These are phyloP conservation scores for Lumnitzera racemosa DNA, from an alignment of 345 rosid species.

Conservation along the genomic window DNA sequence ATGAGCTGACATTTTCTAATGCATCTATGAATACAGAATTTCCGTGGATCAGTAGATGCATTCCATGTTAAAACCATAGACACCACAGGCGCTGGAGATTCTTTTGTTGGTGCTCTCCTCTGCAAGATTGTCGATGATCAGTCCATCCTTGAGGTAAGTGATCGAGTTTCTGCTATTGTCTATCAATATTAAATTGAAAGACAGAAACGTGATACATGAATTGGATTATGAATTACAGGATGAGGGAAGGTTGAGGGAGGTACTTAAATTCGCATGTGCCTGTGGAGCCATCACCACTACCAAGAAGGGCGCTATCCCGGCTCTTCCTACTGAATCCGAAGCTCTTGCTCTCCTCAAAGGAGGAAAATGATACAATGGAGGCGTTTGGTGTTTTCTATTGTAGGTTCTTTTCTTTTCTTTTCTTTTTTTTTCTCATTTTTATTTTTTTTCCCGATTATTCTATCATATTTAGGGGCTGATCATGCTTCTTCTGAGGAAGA, in stretches of 20 bases:
- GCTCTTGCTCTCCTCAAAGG: constrained; percentile 41
- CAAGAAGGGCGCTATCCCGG: constrained; percentile 97
- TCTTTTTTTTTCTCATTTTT: not conserved
- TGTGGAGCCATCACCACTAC: constrained; percentile 98
- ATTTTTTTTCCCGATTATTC: not conserved
- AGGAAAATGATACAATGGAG: constrained; percentile 1
- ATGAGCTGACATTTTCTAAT: not conserved
- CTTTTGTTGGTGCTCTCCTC: constrained; percentile 84
- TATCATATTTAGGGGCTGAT: not conserved
- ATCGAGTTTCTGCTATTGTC: not conserved
- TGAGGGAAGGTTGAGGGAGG: constrained; percentile 66
- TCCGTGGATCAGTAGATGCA: constrained; percentile 70
- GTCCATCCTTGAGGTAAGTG: constrained; percentile 54
- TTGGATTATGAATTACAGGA: constrained; percentile 27
- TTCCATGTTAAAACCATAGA: constrained; percentile 74
- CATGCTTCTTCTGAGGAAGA: not conserved
- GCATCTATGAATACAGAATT: constrained; percentile 31
- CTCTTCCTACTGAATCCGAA: constrained; percentile 63
- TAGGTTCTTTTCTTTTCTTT: too few species aligned
- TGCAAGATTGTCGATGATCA: constrained; percentile 73
- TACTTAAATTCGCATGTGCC: constrained; percentile 70
- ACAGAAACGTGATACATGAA: too few species aligned
- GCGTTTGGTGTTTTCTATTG: not conserved
- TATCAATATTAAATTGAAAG: too few species aligned
- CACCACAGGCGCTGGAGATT: constrained; percentile 97